Base-by-base conservation (phyloP, 306 rosid species). In the Cotoneaster glaucophyllus region DNA sequence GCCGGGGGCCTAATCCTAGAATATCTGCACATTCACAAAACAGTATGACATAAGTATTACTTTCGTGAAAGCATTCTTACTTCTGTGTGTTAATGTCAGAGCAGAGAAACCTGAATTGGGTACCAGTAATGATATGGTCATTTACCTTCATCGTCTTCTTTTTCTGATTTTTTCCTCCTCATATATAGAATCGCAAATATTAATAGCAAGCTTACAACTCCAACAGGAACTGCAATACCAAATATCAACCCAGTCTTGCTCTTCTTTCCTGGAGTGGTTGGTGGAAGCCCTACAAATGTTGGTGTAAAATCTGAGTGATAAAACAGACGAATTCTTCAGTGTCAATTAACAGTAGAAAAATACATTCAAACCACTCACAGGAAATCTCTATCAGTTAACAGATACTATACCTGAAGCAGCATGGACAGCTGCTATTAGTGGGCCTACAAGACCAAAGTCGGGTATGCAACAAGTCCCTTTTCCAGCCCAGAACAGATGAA, bases 381-480 rank as follows among this genome's bases (percentile, higher is more conserved):
- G 22, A 44, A n/a, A 64, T 39, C 1, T 32, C 10, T 14, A 57
- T 26, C 28, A 75, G 2, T 5, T 12, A 12, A 32, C 8, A 56
- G 1, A 4, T 15, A 5, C 1, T n/a, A 45, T 25, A 78, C 81
- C 81, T 62, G 81, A 26, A 24, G 52, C 37, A 14, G 77, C 83
- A 74, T 34, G 62, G 48, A 80, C 34, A 4, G 76, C 10, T 2
- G 76, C 10, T 67, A 80, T 74, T 8, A 64, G 14, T 6, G 79
- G 76, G 17, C 83, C 79, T n/a, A n/a, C n/a, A n/a, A n/a, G 4
- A 37, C 61, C 76, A 4, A 2, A 19, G 0, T 26, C 2, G 53
- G 83, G 83, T 61, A 68, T 80, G 61, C 79, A 80, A 56, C 79
- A 80, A 0, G 75, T 80, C 25, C 78, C 82, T 21, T 79, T 72